Evolutionary conservation across 2,329 filamentous ascomycete species (phyloP), one percentile per base, ranked within the genome.

Genomic region (Fusarium drepaniforme): DNA sequence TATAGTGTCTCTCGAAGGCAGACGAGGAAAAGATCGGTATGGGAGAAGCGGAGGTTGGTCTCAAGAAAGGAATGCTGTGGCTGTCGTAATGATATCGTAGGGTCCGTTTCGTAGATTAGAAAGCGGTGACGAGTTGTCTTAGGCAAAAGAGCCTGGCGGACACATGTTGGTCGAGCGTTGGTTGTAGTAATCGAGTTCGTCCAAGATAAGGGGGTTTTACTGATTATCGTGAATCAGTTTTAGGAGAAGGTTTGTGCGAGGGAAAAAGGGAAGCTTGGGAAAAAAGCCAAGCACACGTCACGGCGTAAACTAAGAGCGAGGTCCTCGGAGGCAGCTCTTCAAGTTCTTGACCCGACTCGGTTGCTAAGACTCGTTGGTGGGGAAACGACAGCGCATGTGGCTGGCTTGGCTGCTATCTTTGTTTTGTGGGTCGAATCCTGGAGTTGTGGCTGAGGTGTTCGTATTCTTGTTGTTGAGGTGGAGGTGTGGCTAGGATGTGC

Each of bases 351-450:
- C 44, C 44, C 23, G 46, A 51, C 49, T 33, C 73, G 49, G 71
- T 73, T 73, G 67, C 70, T 67, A 56, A 44, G 71, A 37, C 30
- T 75, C 64, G 73, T 75, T 75, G 73, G 70, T 73, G 72, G 73
- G 73, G 73, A 67, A 75, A 75, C 73, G 62, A 51, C 70, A 71
- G 51, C 46, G 64, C 53, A 58, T 58, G 56, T 61, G 57, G 57
- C 57, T 58, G 23, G 23, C 25, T 18, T 12, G 16, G 46, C 46
- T 51, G 18, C 49, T 56, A 56, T 56, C 49, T 56, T 56, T 56
- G 49, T 56, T 56, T 56, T 56, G 49, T 33, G 49, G 49, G 49
- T 18, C 49, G 30, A n/a, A 33, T 56, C 18, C 18, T 56, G 49
- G 28, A 33, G 28, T 21, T 56, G 49, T 33, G 49, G 49, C 49